These are phyloP conservation scores for Penicillium brasilianum DNA, from an alignment of 2,329 filamentous ascomycete genomes.

Conservation along the genomic window DNA sequence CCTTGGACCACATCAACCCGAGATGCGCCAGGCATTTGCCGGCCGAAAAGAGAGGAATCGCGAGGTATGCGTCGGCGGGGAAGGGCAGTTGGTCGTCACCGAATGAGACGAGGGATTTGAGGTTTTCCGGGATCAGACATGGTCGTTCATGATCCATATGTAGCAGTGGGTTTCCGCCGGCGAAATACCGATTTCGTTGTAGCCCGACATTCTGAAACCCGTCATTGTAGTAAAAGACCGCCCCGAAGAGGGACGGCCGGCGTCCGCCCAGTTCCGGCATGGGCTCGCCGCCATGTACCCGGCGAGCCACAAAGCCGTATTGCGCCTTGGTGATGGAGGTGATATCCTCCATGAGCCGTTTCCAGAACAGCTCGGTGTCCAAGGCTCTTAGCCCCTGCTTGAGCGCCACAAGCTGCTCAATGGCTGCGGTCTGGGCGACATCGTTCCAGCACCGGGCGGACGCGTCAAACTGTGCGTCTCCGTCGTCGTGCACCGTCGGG, in stretches of 20 bases:
- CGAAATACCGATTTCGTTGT: conserved; percentile 66
- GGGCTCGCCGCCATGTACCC: conserved; percentile 64
- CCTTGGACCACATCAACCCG: conserved; percentile 71
- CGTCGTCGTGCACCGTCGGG: conserved; percentile 29
- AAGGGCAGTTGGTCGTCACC: conserved; percentile 64
- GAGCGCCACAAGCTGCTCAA: conserved; percentile 64
- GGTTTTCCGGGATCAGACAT: conserved; percentile 67
- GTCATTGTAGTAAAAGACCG: conserved; percentile 70
- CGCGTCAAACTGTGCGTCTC: conserved; percentile 31
- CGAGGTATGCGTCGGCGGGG: conserved; percentile 69
- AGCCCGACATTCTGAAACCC: conserved; percentile 59
- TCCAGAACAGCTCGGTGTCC: conserved; percentile 67
- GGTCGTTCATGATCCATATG: conserved; percentile 75
- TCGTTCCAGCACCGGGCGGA: conserved; percentile 43
- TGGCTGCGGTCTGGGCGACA: conserved; percentile 62
- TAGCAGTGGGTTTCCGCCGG: conserved; percentile 68
- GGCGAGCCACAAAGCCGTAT: conserved; percentile 70
- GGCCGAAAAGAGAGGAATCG: conserved; percentile 67
- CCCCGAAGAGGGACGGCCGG: conserved; percentile 67
- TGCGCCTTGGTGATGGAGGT: conserved; percentile 67
- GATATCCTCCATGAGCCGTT: conserved; percentile 66
- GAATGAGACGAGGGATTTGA: conserved; percentile 65
- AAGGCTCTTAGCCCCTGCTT: conserved; percentile 61
- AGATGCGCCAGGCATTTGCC: conserved; percentile 72
- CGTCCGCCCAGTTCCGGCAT: conserved; percentile 66